A percentile compares a stretch with the other conserved stretches of the same genome.
Evolutionary conservation across 805 yeast genomes (phyloP).

Genomic region (Maudiozyma turicensis): DNA sequence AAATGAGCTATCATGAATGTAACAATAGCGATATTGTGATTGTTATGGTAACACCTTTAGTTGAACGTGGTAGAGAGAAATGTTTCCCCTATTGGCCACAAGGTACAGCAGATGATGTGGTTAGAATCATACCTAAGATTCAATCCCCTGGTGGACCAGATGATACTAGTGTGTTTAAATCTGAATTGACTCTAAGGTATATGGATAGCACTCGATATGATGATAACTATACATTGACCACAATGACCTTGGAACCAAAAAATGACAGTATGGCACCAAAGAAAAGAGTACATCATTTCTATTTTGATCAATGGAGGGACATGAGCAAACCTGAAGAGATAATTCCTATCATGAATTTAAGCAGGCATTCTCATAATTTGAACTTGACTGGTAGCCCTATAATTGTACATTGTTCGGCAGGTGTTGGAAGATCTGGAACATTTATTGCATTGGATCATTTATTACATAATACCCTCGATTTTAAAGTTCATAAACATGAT

Average conservation of each 20-base stretch:
- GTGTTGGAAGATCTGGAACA: constrained; percentile 94
- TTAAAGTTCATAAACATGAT: constrained; percentile 1
- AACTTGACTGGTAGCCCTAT: constrained; percentile 37
- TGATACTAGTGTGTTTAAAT: constrained; percentile 16
- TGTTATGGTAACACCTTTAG: constrained; percentile 67
- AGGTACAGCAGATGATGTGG: constrained; percentile 6
- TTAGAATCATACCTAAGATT: constrained; percentile 2
- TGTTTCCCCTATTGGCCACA: constrained; percentile 74
- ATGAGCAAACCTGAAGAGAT: constrained; percentile 49
- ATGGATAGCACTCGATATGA: constrained; percentile 12
- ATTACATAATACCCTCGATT: constrained; percentile 23
- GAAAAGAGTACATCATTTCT: constrained; percentile 48
- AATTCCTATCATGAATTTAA: constrained; percentile 26
- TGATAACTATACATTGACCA: constrained; percentile 20
- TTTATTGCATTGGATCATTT: constrained; percentile 45
- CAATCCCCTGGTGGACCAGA: constrained; percentile 18
- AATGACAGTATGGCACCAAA: constrained; percentile 33
- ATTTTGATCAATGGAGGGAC: constrained; percentile 76
- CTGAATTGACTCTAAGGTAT: constrained; percentile 15
- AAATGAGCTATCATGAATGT: constrained; percentile 56
- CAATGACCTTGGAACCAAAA: constrained; percentile 12
- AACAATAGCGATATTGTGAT: constrained; percentile 47
- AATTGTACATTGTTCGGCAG: constrained; percentile 91
- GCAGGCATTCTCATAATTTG: constrained; percentile 23
- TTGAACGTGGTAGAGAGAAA: constrained; percentile 61